Evolutionary conservation across 192 early-diverging fungal species (phyloP).

Genomic region (Gonapodya prolifera): DNA sequence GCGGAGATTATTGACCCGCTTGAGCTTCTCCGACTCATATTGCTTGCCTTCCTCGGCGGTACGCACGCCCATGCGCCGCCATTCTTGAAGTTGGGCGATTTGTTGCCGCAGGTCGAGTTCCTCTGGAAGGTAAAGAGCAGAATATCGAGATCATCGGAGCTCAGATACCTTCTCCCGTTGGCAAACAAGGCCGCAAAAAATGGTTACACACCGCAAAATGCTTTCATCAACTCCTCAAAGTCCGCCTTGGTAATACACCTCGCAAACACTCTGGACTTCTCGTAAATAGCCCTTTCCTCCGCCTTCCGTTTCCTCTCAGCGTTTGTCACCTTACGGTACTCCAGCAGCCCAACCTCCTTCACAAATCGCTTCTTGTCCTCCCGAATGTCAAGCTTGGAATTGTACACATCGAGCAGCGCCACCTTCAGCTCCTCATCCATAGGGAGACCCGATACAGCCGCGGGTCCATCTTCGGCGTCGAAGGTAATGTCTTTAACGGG

Average conservation of each 20-base stretch:
- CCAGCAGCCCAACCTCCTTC: constrained; percentile 75
- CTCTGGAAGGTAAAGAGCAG: background rate
- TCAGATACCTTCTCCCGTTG: background rate
- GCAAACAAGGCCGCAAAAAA: too few relatives aligned
- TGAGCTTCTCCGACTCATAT: constrained; percentile 25
- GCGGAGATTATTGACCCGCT: too few relatives aligned
- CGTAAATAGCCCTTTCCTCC: constrained; percentile 78
- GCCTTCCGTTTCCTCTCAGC: constrained; percentile 69
- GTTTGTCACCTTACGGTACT: constrained; percentile 67
- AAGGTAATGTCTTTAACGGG: constrained; percentile 88
- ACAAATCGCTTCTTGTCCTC: constrained; percentile 75
- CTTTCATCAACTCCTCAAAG: too few relatives aligned
- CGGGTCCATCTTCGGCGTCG: too few relatives aligned
- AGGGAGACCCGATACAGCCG: too few relatives aligned
- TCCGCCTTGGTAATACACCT: constrained; percentile 71
- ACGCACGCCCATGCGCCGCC: constrained; percentile 73
- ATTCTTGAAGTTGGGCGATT: constrained; percentile 80
- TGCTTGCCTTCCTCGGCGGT: constrained; percentile 57
- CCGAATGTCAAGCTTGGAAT: constrained; percentile 68
- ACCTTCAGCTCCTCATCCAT: constrained; percentile 28
- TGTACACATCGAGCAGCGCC: constrained; percentile 88
- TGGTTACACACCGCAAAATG: background rate
- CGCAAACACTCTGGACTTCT: constrained; percentile 72
- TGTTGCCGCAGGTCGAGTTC: constrained; percentile 41
- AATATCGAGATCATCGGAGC: background rate